Base-by-base conservation (phyloP, 1,139 yeast species). In the Pichia sp. region DNA sequence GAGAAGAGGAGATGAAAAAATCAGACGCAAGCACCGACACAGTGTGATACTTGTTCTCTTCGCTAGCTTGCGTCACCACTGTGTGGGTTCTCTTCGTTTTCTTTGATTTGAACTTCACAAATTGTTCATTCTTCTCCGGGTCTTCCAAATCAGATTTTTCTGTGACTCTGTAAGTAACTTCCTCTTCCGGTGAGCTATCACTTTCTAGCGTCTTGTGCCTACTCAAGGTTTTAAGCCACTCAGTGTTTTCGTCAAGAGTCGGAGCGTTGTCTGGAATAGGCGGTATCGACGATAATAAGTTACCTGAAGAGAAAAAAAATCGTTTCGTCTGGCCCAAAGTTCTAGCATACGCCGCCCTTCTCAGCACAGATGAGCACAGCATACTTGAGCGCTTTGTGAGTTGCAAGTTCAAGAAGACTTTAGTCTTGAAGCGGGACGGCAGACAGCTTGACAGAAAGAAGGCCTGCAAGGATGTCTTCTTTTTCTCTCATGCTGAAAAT, bases 181-280 rank as follows among this genome's bases (percentile, higher is more conserved):
- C 53, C 11, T 41, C 55, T 3, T n/a, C 29, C 16, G 46, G 34
- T 5, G 58, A 30, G 19, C 50, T 50, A 3, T 61, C 13, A 1
- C 43, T 23, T 6, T 34, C 26, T 19, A 46, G 30, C 1, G 53
- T 16, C 10, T 43, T 40, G 11, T 49, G 29, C 16, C 54, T n/a
- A 7, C n/a, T 44, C 11, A 70, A 55, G 2, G 54, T 56, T 2
- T 60, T 64, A 31, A 79, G 64, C 83, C 83, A 79, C 50, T 69
- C 67, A 45, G 73, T 75, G 56, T 79, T 79, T 56, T 77, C 81
- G 1, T 68, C 54, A 7, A 73, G 69, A 4, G 75, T 73, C 3
- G 82, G 82, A 0, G 79, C 78, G 63, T 76, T 77, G 57, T 76
- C 79, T 0, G 81, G 80, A 8, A 66, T 31, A 30, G 50, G 26